phyloP scores from a whole-genome alignment of 1,284 basidiomycete genomes.

The Phlebopus sp. region DNA sequence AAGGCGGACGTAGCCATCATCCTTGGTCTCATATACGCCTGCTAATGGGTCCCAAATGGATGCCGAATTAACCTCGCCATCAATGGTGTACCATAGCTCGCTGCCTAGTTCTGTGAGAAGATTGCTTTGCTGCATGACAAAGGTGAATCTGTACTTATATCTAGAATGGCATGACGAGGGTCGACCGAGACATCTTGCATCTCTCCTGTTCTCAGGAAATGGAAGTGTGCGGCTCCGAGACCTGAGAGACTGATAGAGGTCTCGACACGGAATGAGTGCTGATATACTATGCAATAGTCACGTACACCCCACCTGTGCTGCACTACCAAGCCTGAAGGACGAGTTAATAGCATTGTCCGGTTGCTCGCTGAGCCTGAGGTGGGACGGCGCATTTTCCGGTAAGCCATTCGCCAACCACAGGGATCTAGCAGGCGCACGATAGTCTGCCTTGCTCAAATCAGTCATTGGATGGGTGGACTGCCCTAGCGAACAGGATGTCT shows the following conservation, averaged over 20 bases:
- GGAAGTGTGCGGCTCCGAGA: conserved; percentile 51
- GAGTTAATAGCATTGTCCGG: conserved; percentile 46
- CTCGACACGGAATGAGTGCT: conserved; percentile 27
- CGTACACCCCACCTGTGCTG: conserved; percentile 42
- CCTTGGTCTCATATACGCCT: conserved; percentile 53
- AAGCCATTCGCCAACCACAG: conserved; percentile 42
- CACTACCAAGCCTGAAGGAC: conserved; percentile 47
- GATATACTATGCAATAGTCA: conserved; percentile 1
- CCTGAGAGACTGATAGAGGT: conserved; percentile 52
- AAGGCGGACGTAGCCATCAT: conserved; percentile 48
- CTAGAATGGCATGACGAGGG: conserved; percentile 54
- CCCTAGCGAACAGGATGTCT: not conserved
- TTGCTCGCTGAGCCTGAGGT: conserved; percentile 36
- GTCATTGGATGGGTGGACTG: not conserved
- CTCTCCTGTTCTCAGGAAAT: conserved; percentile 44
- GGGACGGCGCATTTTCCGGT: conserved; percentile 34
- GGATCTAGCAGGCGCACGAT: conserved; percentile 9
- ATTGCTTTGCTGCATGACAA: not conserved
- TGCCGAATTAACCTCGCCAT: conserved; percentile 36
- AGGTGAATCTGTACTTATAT: conserved; percentile 39
- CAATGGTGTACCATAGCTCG: conserved; percentile 48
- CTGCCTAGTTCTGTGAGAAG: conserved; percentile 37
- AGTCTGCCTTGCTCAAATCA: not conserved
- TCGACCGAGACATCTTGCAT: conserved; percentile 52
- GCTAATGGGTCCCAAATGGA: conserved; percentile 50